Evolutionary conservation across 2,329 filamentous ascomycete genomes (phyloP).

Genomic region (Torrubiellomyces zombiae): DNA sequence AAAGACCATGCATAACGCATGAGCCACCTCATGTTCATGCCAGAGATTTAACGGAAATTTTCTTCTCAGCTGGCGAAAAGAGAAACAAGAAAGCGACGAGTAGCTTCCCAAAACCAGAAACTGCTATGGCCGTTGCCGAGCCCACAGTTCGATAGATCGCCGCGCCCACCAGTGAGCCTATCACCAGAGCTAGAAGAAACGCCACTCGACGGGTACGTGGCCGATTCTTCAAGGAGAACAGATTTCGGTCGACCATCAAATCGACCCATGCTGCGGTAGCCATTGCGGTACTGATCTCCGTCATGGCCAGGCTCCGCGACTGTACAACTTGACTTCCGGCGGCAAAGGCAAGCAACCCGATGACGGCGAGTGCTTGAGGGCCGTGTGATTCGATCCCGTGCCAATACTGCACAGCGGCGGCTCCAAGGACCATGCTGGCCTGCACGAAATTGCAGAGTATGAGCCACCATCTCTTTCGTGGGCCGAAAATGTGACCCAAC

Average conservation of each 20-base stretch:
- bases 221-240: conserved; percentile 30
- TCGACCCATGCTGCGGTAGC: conserved; percentile 47
- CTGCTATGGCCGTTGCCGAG: conserved; percentile 9
- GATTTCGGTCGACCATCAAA: conserved; percentile 34
- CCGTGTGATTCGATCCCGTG: conserved; percentile 20
- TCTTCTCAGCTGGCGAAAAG: conserved; percentile 7
- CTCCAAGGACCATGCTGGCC: conserved; percentile 33
- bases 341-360: conserved; percentile 36
- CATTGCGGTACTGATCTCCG: conserved; percentile 49
- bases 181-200: conserved; percentile 30
- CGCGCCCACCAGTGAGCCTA: conserved; percentile 34
- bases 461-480: conserved; percentile 35
- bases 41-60: too few species aligned
- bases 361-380: conserved; percentile 22
- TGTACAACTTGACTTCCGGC: conserved; percentile 43
- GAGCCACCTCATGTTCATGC: too few species aligned
- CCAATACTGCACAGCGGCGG: conserved; percentile 29
- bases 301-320: conserved; percentile 34
- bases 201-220: conserved; percentile 30
- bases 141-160: conserved; percentile 19
- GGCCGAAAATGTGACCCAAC: conserved; percentile 33
- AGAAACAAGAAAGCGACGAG: conserved; percentile 9
- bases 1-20: too few species aligned
- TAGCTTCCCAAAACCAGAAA: conserved; percentile 11
- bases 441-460: conserved; percentile 37